Evolutionary conservation across 2,329 filamentous ascomycete species (phyloP), one percentile per base, ranked within the genome.

Genomic region (Aureobasidium sp.): DNA sequence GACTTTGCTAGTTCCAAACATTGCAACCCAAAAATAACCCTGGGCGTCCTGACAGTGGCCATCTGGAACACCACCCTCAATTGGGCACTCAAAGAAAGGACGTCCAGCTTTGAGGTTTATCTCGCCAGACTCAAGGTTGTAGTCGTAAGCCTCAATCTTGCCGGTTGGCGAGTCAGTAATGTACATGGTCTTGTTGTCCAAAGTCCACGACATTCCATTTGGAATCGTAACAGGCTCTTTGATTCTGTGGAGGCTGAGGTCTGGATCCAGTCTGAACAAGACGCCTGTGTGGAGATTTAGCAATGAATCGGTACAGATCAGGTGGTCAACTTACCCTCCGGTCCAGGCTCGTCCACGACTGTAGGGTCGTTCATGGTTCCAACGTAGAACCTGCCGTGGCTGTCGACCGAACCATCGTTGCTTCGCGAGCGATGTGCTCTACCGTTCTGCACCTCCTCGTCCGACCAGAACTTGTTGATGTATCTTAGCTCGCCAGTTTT

Each of bases 11-110:
- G 88, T 89, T 60, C 91, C 91, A 71, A 90, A 94, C n/a, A 94
- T 80, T 8, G 90, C 89, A 64, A 89, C 87, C 92, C 93, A 97
- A 69, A 96, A 81, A 76, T 88, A 87, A n/a, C 91, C 91, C 61
- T 95, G 85, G 47, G 82, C 83, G 71, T 97, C 92, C 69, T 95
- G 83, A 65, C 87, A 87, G 75, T 93, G 92, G 2, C 92, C 92
- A 74, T 97, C 92, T 0, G 91, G 91, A 65, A 83, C 80, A 6
- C 77, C 78, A 14, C 85, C 84, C 52, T 87, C 87, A 29, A 81
- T 73, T 1, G 83, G 80, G 70, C 91, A 85, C 62, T 82, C 78
- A 77, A 91, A 93, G 76, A 91, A 91, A 41, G 87, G 78, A 61
- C 88, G 84, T 70, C 85, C 82, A 74, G 89, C 87, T 62, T 81